Evolutionary conservation across 1,139 yeast genomes (phyloP).

Genomic region (Yamadazyma friedrichii): DNA sequence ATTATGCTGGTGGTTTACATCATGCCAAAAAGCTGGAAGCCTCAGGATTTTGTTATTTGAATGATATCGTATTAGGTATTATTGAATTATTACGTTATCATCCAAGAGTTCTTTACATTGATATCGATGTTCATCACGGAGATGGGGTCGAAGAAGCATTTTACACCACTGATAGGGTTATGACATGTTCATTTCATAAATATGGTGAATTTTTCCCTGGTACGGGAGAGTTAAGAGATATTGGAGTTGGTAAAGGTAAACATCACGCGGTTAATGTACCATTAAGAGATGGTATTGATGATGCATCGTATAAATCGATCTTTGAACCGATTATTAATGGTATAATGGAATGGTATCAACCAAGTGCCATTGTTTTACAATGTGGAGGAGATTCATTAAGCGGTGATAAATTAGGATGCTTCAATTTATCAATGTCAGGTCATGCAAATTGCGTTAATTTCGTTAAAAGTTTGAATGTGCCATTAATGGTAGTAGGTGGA

Average conservation of each 20-base stretch:
- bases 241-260: constrained; percentile 84
- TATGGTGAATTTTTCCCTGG: constrained; percentile 98
- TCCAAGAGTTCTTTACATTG: constrained; percentile 89
- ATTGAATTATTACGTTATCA: constrained; percentile 79
- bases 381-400: constrained; percentile 98
- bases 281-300: constrained; percentile 91
- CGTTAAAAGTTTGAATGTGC: constrained; percentile 82
- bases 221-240: constrained; percentile 85
- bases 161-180: constrained; percentile 90
- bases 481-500: constrained; percentile 91
- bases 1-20: constrained; percentile 97
- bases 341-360: constrained; percentile 88
- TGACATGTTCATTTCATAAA: constrained; percentile 94
- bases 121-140: constrained; percentile 95
- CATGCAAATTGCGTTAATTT: constrained; percentile 94
- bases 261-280: constrained; percentile 93
- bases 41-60: constrained; percentile 91
- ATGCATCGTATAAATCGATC: constrained; percentile 82
- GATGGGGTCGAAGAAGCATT: constrained; percentile 99
- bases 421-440: constrained; percentile 84
- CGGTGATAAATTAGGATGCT: constrained; percentile 90
- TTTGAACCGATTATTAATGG: constrained; percentile 84
- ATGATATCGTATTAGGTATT: constrained; percentile 89
- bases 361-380: constrained; percentile 90
- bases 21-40: constrained; percentile 96